Percentiles rank a stretch among this genome's conserved stretches.
These are phyloP conservation scores for Pittosporum tobira DNA, from an alignment of 129 eudicot genomes.

Conservation along the genomic window DNA sequence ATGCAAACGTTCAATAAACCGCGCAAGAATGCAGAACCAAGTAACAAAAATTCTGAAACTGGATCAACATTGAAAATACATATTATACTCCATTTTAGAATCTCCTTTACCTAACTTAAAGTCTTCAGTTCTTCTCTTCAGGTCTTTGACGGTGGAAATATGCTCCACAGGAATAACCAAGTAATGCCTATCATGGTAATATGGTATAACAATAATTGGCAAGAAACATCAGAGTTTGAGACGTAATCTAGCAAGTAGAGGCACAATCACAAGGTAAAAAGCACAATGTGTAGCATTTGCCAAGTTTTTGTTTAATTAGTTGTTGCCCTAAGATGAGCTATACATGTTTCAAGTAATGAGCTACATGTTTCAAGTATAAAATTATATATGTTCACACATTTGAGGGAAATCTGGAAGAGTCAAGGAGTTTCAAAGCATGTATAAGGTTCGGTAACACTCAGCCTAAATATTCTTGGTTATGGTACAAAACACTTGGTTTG, in stretches of 20 bases:
- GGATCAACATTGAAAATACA: not conserved
- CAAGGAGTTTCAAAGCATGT: too few relatives aligned
- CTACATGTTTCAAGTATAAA: too few relatives aligned
- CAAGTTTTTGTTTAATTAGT: too few relatives aligned
- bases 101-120: constrained; percentile 46
- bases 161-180: constrained; percentile 84
- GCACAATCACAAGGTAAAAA: not conserved
- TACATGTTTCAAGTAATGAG: too few relatives aligned
- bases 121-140: constrained; percentile 44
- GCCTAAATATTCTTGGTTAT: too few relatives aligned
- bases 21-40: not conserved
- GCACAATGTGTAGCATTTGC: too few relatives aligned
- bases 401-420: too few relatives aligned
- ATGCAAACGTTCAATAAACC: constrained; percentile 7
- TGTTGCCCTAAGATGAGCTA: too few relatives aligned
- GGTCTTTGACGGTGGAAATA: constrained; percentile 68
- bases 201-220: not conserved
- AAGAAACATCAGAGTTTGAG: constrained; percentile 9
- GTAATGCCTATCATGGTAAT: constrained; percentile 64
- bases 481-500: too few relatives aligned
- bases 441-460: too few relatives aligned
- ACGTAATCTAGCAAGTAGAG: not conserved
- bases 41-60: not conserved
- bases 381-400: too few relatives aligned
- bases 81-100: not conserved